Base-by-base conservation (phyloP, 352 stramenopile genomes). In the Albugo candida region DNA sequence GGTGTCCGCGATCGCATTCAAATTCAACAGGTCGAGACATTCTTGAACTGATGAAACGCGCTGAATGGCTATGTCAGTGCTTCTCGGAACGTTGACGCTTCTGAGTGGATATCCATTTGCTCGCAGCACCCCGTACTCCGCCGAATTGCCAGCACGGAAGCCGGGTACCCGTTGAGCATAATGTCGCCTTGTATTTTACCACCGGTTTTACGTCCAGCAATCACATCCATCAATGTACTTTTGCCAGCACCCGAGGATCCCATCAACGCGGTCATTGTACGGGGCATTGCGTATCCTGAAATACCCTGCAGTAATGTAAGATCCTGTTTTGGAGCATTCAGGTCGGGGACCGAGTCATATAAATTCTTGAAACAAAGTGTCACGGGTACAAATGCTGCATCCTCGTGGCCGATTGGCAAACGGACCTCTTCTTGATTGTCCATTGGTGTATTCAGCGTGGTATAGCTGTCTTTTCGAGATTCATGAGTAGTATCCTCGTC, bases 41-140 rank as follows among this genome's bases (percentile, higher is more conserved):
- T n/a, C n/a, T n/a, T n/a, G n/a, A n/a, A n/a, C 24, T 83, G 60
- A 27, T 96, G 48, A 48, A 82, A 79, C 6, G 88, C 86, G 5
- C 68, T 85, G 53, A 97, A 97, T 5, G n/a, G n/a, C n/a, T n/a
- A n/a, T n/a, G 65, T 50, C 39, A 97, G 81, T n/a, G 83, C 78
- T 51, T 97, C 89, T 6, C 77, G 63, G 19, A 91, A 70, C 0
- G 88, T 96, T 5, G 81, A 68, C 5, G 85, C 94, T 18, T 85
- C 69, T 6, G 78, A 77, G 37, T 96, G 74, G 41, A 85, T 85
- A 51, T 96, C 83, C 60, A 95, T 92, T 56, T 96, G 83, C 47
- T 80, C 66, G 40, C 67, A 80, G 48, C 75, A 80, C 0, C 66
- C 67, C 0, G 49, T 44, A 34, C 13, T 31, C 20, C 46, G 41